A percentile compares a stretch with the other conserved stretches of the same genome.
These are phyloP conservation scores for Inga leiocalycina DNA, from an alignment of 306 rosid species.

Conservation along the genomic window DNA sequence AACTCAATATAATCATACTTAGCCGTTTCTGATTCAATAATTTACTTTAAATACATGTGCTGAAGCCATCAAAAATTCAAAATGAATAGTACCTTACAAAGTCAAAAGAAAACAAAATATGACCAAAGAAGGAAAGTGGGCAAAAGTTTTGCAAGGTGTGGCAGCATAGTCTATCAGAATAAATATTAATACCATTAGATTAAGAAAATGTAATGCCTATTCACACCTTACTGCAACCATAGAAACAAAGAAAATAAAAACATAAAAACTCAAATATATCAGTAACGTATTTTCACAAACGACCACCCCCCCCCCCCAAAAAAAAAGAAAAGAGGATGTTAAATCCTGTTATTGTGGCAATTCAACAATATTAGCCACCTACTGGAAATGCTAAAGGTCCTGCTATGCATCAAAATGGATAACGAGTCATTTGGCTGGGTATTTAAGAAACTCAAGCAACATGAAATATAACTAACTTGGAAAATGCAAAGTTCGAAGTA, in stretches of 20 bases:
- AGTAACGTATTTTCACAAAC: too few species aligned
- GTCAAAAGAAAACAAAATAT: constrained; percentile 18
- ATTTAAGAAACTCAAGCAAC: constrained; percentile 14
- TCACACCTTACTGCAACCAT: neutral
- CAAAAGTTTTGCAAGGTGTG: constrained; percentile 5
- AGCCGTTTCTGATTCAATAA: constrained; percentile 14
- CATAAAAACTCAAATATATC: too few species aligned
- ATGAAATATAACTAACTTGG: neutral
- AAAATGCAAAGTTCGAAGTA: constrained; percentile 26
- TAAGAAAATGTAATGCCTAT: neutral
- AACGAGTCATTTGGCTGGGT: constrained; percentile 8
- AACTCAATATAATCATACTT: neutral
- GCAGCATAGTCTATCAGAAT: neutral
- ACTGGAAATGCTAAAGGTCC: neutral
- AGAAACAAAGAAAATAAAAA: neutral
- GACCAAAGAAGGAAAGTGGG: neutral
- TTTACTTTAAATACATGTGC: constrained; percentile 16
- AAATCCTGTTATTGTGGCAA: constrained; percentile 3
- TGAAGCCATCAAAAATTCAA: neutral
- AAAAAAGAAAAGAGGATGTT: too few species aligned
- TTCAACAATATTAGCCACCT: neutral
- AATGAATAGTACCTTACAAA: constrained; percentile 18
- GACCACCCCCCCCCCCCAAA: too few species aligned
- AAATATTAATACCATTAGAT: neutral
- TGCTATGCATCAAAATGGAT: constrained; percentile 20